Conservation (phyloP, 805 yeast species). For the Yarrowia bubula region DNA sequence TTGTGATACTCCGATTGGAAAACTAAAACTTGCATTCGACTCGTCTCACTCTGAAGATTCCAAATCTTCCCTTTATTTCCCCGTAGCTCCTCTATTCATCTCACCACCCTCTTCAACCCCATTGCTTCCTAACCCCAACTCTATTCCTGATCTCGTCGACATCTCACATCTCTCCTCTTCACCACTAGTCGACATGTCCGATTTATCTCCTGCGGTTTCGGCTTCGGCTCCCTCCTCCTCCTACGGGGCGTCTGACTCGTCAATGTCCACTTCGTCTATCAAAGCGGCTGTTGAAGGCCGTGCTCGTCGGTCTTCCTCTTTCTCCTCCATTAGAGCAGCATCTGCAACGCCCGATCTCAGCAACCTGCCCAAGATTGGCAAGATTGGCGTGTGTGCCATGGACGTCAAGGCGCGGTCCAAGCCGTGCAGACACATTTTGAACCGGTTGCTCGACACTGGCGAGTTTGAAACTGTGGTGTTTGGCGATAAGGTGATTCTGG, state of each 20-base stretch:
- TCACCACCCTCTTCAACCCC: neutral
- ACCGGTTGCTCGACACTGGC: constrained; percentile 83
- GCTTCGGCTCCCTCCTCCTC: constrained; percentile 17
- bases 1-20: neutral
- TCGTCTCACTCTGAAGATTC: too few relatives aligned
- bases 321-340: constrained; percentile 17
- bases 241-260: constrained; percentile 13
- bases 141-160: constrained; percentile 16
- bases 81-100: neutral
- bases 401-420: constrained; percentile 93
- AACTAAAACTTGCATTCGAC: too few relatives aligned
- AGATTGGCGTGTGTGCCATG: constrained; percentile 98
- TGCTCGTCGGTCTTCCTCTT: constrained; percentile 3
- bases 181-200: neutral
- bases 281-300: constrained; percentile 17
- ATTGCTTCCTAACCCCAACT: constrained; percentile 2
- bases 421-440: constrained; percentile 89
- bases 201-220: neutral
- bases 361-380: constrained; percentile 56
- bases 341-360: constrained; percentile 24
- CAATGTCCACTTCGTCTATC: constrained; percentile 16
- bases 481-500: constrained; percentile 95
- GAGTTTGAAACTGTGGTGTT: constrained; percentile 96
- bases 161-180: neutral
- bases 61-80: neutral